Conservation (phyloP, 1,284 basidiomycete species). For the Cutaneotrichosporon sp. region DNA sequence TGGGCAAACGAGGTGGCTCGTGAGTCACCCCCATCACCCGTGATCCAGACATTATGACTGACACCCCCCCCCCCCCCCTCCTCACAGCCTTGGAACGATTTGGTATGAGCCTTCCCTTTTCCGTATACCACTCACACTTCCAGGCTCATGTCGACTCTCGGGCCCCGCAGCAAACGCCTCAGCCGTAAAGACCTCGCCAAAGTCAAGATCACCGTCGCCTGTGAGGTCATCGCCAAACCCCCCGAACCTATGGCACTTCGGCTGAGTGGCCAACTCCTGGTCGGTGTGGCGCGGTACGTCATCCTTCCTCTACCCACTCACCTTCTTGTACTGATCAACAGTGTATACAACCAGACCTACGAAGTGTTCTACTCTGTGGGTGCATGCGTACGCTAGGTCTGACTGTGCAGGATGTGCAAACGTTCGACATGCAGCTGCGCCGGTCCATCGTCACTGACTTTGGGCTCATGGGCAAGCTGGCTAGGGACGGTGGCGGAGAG, state of each 20-base stretch:
- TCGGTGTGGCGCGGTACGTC: constrained; percentile 73
- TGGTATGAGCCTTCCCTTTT: constrained; percentile 30
- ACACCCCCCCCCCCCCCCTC: no score
- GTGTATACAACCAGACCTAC: constrained; percentile 35
- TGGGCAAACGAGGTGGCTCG: constrained; percentile 38
- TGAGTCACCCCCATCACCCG: constrained; percentile 17
- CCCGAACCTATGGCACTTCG: constrained; percentile 77
- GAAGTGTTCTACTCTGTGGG: constrained; percentile 37
- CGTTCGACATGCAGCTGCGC: constrained; percentile 27
- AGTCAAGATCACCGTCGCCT: constrained; percentile 72
- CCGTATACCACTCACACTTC: no score
- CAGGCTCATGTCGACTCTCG: constrained; percentile 83
- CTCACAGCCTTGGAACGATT: constrained; percentile 37
- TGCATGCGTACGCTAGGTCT: background rate
- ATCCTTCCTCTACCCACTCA: background rate
- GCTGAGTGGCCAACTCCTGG: constrained; percentile 76
- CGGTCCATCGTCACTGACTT: constrained; percentile 26
- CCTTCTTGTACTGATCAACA: constrained; percentile 12
- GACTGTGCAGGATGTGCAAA: constrained; percentile 28
- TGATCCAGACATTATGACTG: no score
- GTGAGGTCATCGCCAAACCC: constrained; percentile 70
- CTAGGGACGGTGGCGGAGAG: constrained; percentile 10
- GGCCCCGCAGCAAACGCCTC: constrained; percentile 73
- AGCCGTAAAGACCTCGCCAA: constrained; percentile 71
- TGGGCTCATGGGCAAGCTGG: background rate